Evolutionary conservation across 495 filamentous ascomycete genomes (phyloP), one percentile per base, ranked within the genome.

Genomic region (Aspergillus olivimuriae): DNA sequence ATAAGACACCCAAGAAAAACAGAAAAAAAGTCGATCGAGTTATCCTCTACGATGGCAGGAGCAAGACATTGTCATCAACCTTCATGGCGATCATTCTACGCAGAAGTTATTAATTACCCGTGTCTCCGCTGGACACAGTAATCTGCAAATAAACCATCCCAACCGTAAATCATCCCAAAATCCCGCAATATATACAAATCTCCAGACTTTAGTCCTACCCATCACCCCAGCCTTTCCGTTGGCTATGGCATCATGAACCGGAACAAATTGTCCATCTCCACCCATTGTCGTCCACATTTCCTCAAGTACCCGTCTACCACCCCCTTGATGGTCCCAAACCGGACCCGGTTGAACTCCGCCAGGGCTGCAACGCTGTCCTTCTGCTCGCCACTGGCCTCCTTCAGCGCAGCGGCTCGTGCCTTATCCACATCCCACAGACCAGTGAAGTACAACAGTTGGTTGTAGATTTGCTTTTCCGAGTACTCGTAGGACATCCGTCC

Each of bases 251-350:
- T 50, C 60, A 80, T 81, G 68, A 83, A 86, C 39, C 68, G 74
- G 74, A 97, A 98, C 46, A 98, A 68, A 57, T 71, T 80, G 65
- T 91, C 89, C 92, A 97, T 98, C 44, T 86, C 86, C 42, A 98
- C 92, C 89, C 89, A 97, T 65, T 86, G 85, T 60, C 89, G 73
- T 24, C 94, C 92, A 72, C 89, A 95, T 73, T 89, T 92, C 58
- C 87, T 87, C 63, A 98, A 63, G 68, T 96, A 94, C 57, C 64
- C 81, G 46, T 88, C 87, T 9, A 94, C 89, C n/a, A 86, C 81
- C 1, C 73, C 76, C 66, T 76, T 82, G 35, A 89, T 68, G 6
- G 85, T 87, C 14, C 55, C 77, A 60, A 97, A 97, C 54, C 88
- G 63, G 24, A 68, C 70, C 22, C 84, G 69, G 61, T 97, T 97